Base-by-base conservation (phyloP, 768 basidiomycete species). In the Plicaturopsis crispa region DNA sequence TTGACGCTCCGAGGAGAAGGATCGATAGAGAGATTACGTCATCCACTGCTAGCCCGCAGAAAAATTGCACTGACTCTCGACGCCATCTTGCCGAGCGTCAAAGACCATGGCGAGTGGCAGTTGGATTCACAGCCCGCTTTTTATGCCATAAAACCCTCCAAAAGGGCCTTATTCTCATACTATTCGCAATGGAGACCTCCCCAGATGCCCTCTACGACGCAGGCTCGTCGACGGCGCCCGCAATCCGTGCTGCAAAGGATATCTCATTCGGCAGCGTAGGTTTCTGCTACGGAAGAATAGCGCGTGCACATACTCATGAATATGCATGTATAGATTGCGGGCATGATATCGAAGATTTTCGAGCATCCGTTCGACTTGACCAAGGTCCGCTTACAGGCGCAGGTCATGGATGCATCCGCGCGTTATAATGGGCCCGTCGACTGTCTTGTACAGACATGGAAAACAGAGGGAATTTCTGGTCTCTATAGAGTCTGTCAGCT, bases 321-420 rank as follows among this genome's bases (percentile, higher is more conserved):
- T 32, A 31, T 38, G 24, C 40, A 35, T 35, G 14, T 43, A 33
- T 38, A 86, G 86, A 55, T 74, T 17, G 86, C 90, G 36, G 89
- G 90, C 8, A 87, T 92, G 68, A 70, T 75, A 8, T 83, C 88
- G 16, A 88, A 90, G 60, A 69, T 91, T 5, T 83, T 93, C 47
- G 91, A 91, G 62, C 89, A 91, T 52, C 92, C 91, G 3, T 91
- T 92, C 51, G 91, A 94, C 63, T 71, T 94, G 24, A 84, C 87
- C 46, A 93, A 93, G 63, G 91, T 97, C 43, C 76, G 89, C 35
- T 66, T 96, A 11, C 91, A 94, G 62, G 74, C 86, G 3, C 91
- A 94, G 56, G 82, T 89, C 4, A 72, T 92, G 18, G 83, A 87
- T 50, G 78, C 62, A 6, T 62, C 62, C 40, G 61, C 61, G 36